These are phyloP conservation scores for Aureobasidium lini DNA, from an alignment of 2,329 filamentous ascomycete species.

Conservation along the genomic window DNA sequence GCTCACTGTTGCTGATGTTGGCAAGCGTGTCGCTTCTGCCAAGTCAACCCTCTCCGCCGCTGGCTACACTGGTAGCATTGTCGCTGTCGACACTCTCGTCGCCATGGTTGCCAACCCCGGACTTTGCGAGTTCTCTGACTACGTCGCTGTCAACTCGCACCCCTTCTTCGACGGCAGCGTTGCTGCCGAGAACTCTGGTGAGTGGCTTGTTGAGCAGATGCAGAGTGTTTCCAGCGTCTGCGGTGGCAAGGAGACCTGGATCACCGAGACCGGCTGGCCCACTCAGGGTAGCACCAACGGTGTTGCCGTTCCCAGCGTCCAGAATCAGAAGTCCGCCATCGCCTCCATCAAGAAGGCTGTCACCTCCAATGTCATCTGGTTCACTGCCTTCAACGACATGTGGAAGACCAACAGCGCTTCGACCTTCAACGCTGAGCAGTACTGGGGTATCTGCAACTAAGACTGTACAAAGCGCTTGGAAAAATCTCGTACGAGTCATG, in stretches of 20 bases:
- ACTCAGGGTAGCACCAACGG: slow-evolving; percentile 59
- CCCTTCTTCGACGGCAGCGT: slow-evolving; percentile 70
- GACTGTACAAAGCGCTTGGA: slow-evolving; percentile 5
- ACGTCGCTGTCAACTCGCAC: slow-evolving; percentile 75
- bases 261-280: slow-evolving; percentile 84
- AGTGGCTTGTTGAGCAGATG: slow-evolving; percentile 55
- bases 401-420: slow-evolving; percentile 63
- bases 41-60: slow-evolving; percentile 50
- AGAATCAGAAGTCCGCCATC: slow-evolving; percentile 61
- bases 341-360: slow-evolving; percentile 57
- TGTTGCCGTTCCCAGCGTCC: slow-evolving; percentile 57
- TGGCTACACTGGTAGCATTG: slow-evolving; percentile 66
- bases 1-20: slow-evolving; percentile 43
- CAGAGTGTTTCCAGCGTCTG: slow-evolving; percentile 41
- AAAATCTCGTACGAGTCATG: slow-evolving; percentile 13
- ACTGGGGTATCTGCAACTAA: slow-evolving; percentile 51
- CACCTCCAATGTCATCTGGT: slow-evolving; percentile 56
- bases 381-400: slow-evolving; percentile 69
- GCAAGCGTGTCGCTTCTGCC: slow-evolving; percentile 51
- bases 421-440: slow-evolving; percentile 66
- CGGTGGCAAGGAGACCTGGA: slow-evolving; percentile 55
- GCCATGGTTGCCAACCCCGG: slow-evolving; percentile 60
- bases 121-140: slow-evolving; percentile 67
- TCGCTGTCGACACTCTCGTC: slow-evolving; percentile 72
- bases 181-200: slow-evolving; percentile 53